Evolutionary conservation across 257 asterid genomes (phyloP).

Genomic region (Nicotiana knightiana): DNA sequence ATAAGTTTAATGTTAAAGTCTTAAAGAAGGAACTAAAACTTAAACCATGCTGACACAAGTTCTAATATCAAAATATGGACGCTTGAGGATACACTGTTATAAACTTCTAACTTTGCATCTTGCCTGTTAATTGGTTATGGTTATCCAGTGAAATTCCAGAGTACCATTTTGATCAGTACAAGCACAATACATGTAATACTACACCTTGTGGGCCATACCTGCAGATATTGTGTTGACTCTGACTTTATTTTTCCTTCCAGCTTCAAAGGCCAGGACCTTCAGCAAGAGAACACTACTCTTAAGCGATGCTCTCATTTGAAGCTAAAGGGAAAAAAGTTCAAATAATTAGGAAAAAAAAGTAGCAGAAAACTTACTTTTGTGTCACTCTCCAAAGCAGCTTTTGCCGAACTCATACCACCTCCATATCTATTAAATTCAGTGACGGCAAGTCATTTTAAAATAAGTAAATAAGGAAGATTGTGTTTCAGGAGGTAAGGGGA

Average conservation of each 20-base stretch:
- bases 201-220: constrained; percentile 36
- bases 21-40: not conserved
- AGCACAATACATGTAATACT: not conserved
- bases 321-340: not conserved
- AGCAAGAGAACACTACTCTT: constrained; percentile 11
- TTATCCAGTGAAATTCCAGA: not conserved
- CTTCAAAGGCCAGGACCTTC: constrained; percentile 94
- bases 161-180: not conserved
- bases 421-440: constrained; percentile 55
- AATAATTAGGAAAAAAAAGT: not conserved
- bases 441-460: not conserved
- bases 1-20: not conserved
- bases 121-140: not conserved
- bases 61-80: not conserved
- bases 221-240: constrained; percentile 97
- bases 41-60: not conserved
- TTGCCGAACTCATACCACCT: constrained; percentile 94
- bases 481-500: not conserved
- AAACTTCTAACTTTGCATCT: not conserved
- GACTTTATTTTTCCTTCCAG: constrained; percentile 65
- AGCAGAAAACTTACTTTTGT: constrained; percentile 46
- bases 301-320: not conserved
- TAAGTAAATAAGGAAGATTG: not conserved
- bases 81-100: not conserved
- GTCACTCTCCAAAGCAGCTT: constrained; percentile 94